Percentiles rank a stretch among this genome's conserved stretches.
These are phyloP conservation scores for Cornus suecica DNA, from an alignment of 148 eudicot genomes.

Conservation along the genomic window DNA sequence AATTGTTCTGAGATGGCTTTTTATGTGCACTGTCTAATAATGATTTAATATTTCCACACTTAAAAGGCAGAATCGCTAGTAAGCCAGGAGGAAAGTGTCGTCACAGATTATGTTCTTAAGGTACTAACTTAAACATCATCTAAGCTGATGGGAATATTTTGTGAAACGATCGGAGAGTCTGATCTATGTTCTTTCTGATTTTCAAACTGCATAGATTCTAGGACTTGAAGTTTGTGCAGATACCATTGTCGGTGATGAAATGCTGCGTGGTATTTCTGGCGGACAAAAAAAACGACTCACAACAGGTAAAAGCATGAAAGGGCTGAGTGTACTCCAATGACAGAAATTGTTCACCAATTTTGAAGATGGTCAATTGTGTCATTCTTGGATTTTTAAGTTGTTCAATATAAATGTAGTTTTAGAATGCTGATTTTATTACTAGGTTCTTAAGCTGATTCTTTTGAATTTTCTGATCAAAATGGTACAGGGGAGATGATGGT, in stretches of 20 bases:
- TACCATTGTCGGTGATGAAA: slow-evolving; percentile 59
- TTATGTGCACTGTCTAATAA: not conserved
- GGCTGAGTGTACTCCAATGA: not conserved
- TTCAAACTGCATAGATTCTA: slow-evolving; percentile 36
- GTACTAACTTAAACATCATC: slow-evolving; percentile 10
- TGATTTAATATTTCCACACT: not conserved
- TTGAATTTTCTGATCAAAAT: not conserved
- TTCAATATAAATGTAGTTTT: not conserved
- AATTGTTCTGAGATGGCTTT: not conserved
- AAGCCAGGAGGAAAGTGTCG: slow-evolving; percentile 52
- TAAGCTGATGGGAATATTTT: not conserved
- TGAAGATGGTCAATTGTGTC: not conserved
- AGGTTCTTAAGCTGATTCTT: not conserved
- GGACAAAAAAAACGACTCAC: slow-evolving; percentile 64
- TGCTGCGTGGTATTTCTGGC: slow-evolving; percentile 65
- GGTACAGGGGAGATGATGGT: slow-evolving; percentile 85
- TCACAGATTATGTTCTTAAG: slow-evolving; percentile 57
- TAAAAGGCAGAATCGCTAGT: slow-evolving; percentile 35
- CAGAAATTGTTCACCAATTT: not conserved
- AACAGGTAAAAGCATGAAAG: slow-evolving; percentile 31
- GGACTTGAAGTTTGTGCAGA: slow-evolving; percentile 69
- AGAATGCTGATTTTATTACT: slow-evolving; percentile 9
- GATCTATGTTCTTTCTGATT: not conserved
- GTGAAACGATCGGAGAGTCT: not conserved
- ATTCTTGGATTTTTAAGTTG: slow-evolving; percentile 3